Evolutionary conservation across 2,329 filamentous ascomycete species (phyloP), one percentile per base, ranked within the genome.

Genomic region (Colletotrichum tabaci): DNA sequence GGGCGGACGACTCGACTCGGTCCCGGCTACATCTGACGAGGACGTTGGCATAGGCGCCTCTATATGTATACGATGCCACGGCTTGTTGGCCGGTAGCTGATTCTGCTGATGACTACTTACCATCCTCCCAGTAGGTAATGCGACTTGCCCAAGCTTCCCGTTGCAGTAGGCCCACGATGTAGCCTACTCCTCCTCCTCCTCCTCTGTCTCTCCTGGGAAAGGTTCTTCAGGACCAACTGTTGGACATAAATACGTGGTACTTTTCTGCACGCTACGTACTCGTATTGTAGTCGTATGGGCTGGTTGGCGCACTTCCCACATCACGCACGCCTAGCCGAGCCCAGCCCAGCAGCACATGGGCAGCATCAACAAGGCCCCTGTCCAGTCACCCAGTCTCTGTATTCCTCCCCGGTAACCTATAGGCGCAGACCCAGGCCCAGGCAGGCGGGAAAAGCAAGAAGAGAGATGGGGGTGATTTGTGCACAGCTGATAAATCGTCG

Each of bases 401-500:
- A 46, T 55, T 55, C 52, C 52, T 55, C 52, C 52, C 65, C 65
- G 53, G 68, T 71, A 61, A 53, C 4, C 67, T 53, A 56, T 68
- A 53, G 44, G 30, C 44, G 38, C n/a, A 38, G 21, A 57, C 58
- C 53, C 50, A 49, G 55, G 47, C 30, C 26, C 23, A 10, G 44
- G 23, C 52, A 62, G 65, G 52, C 44, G 49, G 52, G 65, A 53
- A 55, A 68, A 55, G 61, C 35, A 68, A 67, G 8, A 47, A 47
- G 46, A 60, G 35, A 61, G 44, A 52, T 42, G 23, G 49, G n/a
- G 21, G 9, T 18, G 16, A 35, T 46, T 61, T 72, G 70, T 71
- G 66, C 70, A 70, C 60, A 71, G 70, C 70, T 72, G 66, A 72
- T 72, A 70, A 72, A 72, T 72, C 61, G 60, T 52, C 44, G 18